Percentiles rank a stretch among this genome's conserved stretches.
Conservation (phyloP, 2,329 filamentous ascomycete genomes). For the Talaromyces sp. region DNA sequence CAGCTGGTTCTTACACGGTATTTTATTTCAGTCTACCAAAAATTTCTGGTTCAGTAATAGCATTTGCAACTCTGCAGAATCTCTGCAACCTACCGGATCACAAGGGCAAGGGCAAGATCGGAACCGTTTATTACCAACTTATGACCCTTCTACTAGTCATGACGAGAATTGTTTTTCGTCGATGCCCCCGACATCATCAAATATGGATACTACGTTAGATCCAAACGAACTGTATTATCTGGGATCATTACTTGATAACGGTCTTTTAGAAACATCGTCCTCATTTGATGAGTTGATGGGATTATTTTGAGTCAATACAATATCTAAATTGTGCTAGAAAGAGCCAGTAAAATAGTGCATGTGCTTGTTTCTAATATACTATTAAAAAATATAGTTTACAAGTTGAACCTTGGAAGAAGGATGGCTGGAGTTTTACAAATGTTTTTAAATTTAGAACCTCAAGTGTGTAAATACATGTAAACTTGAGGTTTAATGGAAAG, state of each 20-base stretch:
- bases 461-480: too few relatives aligned
- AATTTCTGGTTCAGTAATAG: neutral
- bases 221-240: neutral
- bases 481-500: too few relatives aligned
- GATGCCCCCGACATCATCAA: neutral
- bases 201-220: neutral
- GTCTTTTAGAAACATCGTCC: neutral
- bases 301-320: neutral
- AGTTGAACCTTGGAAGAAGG: neutral
- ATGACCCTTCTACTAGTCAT: neutral
- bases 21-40: neutral
- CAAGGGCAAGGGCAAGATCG: neutral
- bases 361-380: neutral
- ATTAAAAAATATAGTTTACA: neutral
- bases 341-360: neutral
- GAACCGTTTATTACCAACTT: neutral
- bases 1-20: neutral
- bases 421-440: too few relatives aligned
- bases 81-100: too few relatives aligned
- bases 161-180: neutral
- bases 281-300: slow-evolving; percentile 1
- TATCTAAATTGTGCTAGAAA: neutral
- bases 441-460: too few relatives aligned
- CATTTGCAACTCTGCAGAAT: neutral
- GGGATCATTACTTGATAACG: neutral